These are phyloP conservation scores for Thraustochytrium striatum DNA, from an alignment of 352 stramenopile species.

Conservation along the genomic window DNA sequence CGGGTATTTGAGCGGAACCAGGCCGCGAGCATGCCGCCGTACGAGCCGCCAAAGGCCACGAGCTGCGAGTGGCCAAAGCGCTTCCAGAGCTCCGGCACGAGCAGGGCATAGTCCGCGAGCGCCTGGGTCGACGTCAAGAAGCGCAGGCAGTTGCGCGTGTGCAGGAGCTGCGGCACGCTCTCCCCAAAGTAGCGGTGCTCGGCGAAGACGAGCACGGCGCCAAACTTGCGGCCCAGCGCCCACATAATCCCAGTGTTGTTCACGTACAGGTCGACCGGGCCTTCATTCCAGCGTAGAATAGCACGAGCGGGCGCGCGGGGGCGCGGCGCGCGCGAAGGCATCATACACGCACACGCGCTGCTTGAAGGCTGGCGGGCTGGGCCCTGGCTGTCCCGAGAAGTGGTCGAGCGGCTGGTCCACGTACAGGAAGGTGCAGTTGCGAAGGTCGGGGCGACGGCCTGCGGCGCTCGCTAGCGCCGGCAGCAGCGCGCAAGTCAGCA, in stretches of 20 bases:
- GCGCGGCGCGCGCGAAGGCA: slow-evolving; percentile 67
- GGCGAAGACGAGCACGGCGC: slow-evolving; percentile 84
- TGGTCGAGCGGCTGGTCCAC: slow-evolving; percentile 80
- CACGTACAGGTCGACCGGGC: slow-evolving; percentile 85
- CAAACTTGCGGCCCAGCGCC: slow-evolving; percentile 73
- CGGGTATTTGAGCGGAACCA: slow-evolving; percentile 93
- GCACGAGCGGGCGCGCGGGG: slow-evolving; percentile 55
- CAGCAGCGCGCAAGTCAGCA: too few relatives aligned
- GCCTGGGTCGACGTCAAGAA: slow-evolving; percentile 84
- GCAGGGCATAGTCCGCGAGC: slow-evolving; percentile 80
- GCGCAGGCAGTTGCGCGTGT: slow-evolving; percentile 62
- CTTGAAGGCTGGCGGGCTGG: slow-evolving; percentile 62
- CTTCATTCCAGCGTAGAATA: slow-evolving; percentile 77
- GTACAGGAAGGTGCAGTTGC: slow-evolving; percentile 27
- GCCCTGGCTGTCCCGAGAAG: slow-evolving; percentile 64
- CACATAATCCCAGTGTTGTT: slow-evolving; percentile 90
- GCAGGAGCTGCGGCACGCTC: slow-evolving; percentile 66
- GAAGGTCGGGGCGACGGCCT: too few relatives aligned
- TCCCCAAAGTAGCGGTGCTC: slow-evolving; percentile 93
- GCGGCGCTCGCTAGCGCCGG: too few relatives aligned
- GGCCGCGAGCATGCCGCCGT: slow-evolving; percentile 88
- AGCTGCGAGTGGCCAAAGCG: slow-evolving; percentile 71
- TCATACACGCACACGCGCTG: slow-evolving; percentile 84
- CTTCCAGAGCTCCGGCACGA: slow-evolving; percentile 78
- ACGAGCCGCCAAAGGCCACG: slow-evolving; percentile 88